A percentile compares a stretch with the other conserved stretches of the same genome.
These are phyloP conservation scores for Leccinum insolens DNA, from an alignment of 1,284 basidiomycete species.

Conservation along the genomic window DNA sequence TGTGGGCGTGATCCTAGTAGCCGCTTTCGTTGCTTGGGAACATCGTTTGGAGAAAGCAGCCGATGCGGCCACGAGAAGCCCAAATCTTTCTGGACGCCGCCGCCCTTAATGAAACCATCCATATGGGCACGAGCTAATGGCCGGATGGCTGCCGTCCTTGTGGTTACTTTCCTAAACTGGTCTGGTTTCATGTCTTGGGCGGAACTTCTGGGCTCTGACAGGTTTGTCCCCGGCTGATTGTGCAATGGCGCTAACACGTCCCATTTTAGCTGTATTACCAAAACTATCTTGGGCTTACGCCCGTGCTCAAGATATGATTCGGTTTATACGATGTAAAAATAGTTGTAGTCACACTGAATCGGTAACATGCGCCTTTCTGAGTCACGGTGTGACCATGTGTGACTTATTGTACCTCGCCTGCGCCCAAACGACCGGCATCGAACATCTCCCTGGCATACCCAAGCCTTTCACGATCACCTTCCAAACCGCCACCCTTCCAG, in stretches of 20 bases:
- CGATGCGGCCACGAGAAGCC: conserved; percentile 17
- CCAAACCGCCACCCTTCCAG: conserved; percentile 53
- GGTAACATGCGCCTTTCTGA: no score
- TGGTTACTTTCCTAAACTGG: conserved; percentile 67
- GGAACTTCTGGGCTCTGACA: conserved; percentile 46
- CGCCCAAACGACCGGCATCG: conserved; percentile 6
- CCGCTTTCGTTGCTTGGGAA: conserved; percentile 65
- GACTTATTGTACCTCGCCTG: background rate
- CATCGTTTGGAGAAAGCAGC: conserved; percentile 47
- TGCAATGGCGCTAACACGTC: conserved; percentile 11
- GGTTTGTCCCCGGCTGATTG: conserved; percentile 30
- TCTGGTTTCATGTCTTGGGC: conserved; percentile 55
- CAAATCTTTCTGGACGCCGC: conserved; percentile 46
- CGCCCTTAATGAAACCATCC: conserved; percentile 64
- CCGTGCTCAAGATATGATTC: conserved; percentile 71
- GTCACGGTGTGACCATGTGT: no score
- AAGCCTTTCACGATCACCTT: conserved; percentile 24
- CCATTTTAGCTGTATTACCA: conserved; percentile 65
- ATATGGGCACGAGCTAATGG: conserved; percentile 65
- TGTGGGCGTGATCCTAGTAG: conserved; percentile 56
- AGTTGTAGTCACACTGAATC: no score
- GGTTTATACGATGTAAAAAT: conserved; percentile 53
- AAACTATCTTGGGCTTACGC: conserved; percentile 53
- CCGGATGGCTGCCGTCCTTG: conserved; percentile 58
- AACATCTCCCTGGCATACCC: conserved; percentile 33